phyloP scores from a whole-genome alignment of 495 filamentous ascomycete species.

The Penicillium ochrochloron region DNA sequence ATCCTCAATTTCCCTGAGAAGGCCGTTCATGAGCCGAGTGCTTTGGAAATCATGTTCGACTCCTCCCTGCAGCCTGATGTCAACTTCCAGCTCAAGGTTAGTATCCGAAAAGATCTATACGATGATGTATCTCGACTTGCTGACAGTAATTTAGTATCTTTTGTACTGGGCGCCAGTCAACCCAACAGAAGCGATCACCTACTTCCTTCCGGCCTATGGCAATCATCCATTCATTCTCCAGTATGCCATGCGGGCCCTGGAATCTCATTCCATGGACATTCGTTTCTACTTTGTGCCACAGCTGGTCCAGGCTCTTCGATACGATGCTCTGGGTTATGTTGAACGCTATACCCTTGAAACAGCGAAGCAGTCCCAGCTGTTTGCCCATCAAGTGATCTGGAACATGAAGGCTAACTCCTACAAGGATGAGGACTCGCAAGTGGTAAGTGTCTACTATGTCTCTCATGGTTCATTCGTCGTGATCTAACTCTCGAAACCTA shows the following conservation, averaged over 20 bases:
- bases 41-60: constrained; percentile 80
- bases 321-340: constrained; percentile 92
- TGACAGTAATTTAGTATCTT: constrained; percentile 63
- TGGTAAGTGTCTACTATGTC: constrained; percentile 61
- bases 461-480: constrained; percentile 6
- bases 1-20: constrained; percentile 83
- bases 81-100: constrained; percentile 80
- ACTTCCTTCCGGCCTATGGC: constrained; percentile 90
- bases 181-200: constrained; percentile 88
- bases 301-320: constrained; percentile 94
- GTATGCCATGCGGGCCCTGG: constrained; percentile 94
- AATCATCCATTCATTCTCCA: constrained; percentile 94
- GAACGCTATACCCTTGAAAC: constrained; percentile 97
- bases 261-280: constrained; percentile 90
- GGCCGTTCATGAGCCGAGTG: constrained; percentile 76
- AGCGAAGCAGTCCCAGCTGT: constrained; percentile 91
- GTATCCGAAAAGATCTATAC: constrained; percentile 7
- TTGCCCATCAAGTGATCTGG: constrained; percentile 99
- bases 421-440: constrained; percentile 91
- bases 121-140: neutral
- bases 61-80: constrained; percentile 76
- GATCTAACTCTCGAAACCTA: constrained; percentile 45
- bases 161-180: constrained; percentile 95
- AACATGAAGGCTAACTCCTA: constrained; percentile 99
- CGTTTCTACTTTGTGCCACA: constrained; percentile 99